phyloP scores from a whole-genome alignment of 805 yeast species.

The Metschnikowia continentalis region DNA sequence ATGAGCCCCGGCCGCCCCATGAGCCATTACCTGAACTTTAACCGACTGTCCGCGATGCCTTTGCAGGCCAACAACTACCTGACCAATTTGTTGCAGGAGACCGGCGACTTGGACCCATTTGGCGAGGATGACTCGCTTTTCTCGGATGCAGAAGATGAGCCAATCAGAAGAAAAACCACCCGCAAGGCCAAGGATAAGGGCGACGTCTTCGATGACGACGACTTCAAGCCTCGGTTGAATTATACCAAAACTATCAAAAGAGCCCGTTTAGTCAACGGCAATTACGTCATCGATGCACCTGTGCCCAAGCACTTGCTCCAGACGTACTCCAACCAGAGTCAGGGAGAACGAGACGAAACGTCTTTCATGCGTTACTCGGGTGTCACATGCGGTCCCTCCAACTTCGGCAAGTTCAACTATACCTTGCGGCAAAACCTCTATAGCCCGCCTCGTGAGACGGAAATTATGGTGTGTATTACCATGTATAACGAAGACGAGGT shows the following conservation, averaged over 20 bases:
- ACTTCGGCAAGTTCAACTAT: slow-evolving; percentile 58
- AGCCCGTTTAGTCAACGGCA: slow-evolving; percentile 52
- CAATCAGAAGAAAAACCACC: slow-evolving; percentile 26
- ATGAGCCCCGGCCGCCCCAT: not conserved
- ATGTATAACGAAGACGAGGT: slow-evolving; percentile 73
- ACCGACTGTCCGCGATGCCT: slow-evolving; percentile 9
- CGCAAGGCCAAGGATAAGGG: slow-evolving; percentile 14
- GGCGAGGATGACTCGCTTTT: slow-evolving; percentile 43
- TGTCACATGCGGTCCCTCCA: slow-evolving; percentile 84
- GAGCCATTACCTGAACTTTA: not conserved
- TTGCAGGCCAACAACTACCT: slow-evolving; percentile 27
- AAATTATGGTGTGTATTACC: slow-evolving; percentile 79
- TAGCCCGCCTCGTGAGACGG: slow-evolving; percentile 75
- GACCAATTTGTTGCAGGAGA: slow-evolving; percentile 39
- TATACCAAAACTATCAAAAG: slow-evolving; percentile 41
- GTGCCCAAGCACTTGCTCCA: slow-evolving; percentile 36
- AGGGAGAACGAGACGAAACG: slow-evolving; percentile 46
- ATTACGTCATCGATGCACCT: slow-evolving; percentile 43
- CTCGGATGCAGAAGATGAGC: slow-evolving; percentile 35
- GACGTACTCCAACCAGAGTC: slow-evolving; percentile 23
- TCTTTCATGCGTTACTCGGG: slow-evolving; percentile 91
- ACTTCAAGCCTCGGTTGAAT: slow-evolving; percentile 37
- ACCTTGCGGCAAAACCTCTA: slow-evolving; percentile 82
- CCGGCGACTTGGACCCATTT: slow-evolving; percentile 38
- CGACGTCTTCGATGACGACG: slow-evolving; percentile 28